Evolutionary conservation across 441 rosid species (phyloP), one percentile per base, ranked within the genome.

Genomic region (Monsonia emarginata): DNA sequence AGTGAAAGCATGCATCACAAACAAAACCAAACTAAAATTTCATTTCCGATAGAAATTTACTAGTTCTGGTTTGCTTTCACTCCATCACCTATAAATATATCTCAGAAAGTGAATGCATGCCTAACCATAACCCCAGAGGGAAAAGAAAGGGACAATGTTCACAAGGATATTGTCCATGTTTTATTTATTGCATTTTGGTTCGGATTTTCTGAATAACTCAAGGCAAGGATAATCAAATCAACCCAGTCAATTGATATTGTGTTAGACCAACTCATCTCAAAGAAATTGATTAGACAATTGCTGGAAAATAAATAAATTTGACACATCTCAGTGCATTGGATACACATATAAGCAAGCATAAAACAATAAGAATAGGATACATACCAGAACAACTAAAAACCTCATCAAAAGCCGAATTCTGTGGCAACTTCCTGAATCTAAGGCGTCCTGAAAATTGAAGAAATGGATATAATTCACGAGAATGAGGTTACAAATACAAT

Each of bases 401-500:
- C 99, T 94, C 86, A 91, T 77, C 85, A 94, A 76, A 72, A 84
- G 82, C 64, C 97, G 96, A 73, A 94, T 84, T 72, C 40, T 81
- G 75, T 91, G 84, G 68, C 96, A 89, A 65, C 83, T 79, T 36
- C 84, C 96, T 63, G 83, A 78, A 77, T 83, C 79, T 68, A 94
- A 82, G 40, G 96, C 93, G 31, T 75, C 92, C 99, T 94, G 89
- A 32, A 75, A 81, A 63, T 69, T 61, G 57, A 50, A 24, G 31
- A 56, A 11, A 24, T 2, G 4, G 59, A 54, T 54, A 13, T 54
- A 6, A 54, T 54, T 22, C 60, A 56, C 1, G 61, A 25, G 61
- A 16, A 8, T 3, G 7, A 44, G 52, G 52, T 44, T 21, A 44
- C 52, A 44, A 7, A 44, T 2, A 44, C 21, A 44, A 44, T 16